Conservation (phyloP, 2,329 filamentous ascomycete species). For the Epichloe scottii region DNA sequence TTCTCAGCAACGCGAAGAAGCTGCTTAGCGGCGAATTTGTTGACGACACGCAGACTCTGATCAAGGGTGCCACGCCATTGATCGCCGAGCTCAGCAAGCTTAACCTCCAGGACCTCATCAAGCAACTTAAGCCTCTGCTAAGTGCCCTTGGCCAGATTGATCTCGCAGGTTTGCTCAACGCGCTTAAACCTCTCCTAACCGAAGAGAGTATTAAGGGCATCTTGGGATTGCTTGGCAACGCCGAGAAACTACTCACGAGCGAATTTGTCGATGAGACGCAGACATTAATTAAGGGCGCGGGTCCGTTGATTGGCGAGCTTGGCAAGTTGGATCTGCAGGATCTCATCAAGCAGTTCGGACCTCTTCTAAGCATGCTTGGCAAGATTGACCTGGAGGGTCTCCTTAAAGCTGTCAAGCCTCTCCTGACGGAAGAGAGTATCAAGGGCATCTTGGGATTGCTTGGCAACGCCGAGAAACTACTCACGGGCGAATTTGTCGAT, state of each 20-base stretch:
- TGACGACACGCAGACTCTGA: slow-evolving; percentile 14
- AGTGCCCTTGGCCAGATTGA: slow-evolving; percentile 20
- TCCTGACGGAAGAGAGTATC: slow-evolving; percentile 16
- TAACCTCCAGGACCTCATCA: slow-evolving; percentile 15
- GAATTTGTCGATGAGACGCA: slow-evolving; percentile 19
- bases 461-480: slow-evolving; percentile 16
- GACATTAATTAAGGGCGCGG: slow-evolving; percentile 16
- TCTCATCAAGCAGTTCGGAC: slow-evolving; percentile 15
- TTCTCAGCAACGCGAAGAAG: slow-evolving; percentile 20
- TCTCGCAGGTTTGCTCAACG: slow-evolving; percentile 16
- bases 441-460: slow-evolving; percentile 20
- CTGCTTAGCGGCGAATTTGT: slow-evolving; percentile 18
- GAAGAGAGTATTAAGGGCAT: slow-evolving; percentile 18
- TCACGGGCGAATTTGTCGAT: slow-evolving; percentile 17
- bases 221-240: slow-evolving; percentile 18
- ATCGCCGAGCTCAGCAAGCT: slow-evolving; percentile 12
- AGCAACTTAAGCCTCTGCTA: slow-evolving; percentile 18
- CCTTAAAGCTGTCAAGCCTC: slow-evolving; percentile 14
- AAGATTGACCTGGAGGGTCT: slow-evolving; percentile 21
- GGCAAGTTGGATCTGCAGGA: slow-evolving; percentile 14
- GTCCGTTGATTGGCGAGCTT: slow-evolving; percentile 13
- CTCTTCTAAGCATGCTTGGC: slow-evolving; percentile 18
- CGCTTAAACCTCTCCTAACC: slow-evolving; percentile 16
- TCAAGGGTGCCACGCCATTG: slow-evolving; percentile 19
- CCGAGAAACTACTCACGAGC: slow-evolving; percentile 15